A percentile compares a stretch with the other conserved stretches of the same genome.
phyloP scores from a whole-genome alignment of 2,329 filamentous ascomycete genomes.

The Colletotrichum sp. region DNA sequence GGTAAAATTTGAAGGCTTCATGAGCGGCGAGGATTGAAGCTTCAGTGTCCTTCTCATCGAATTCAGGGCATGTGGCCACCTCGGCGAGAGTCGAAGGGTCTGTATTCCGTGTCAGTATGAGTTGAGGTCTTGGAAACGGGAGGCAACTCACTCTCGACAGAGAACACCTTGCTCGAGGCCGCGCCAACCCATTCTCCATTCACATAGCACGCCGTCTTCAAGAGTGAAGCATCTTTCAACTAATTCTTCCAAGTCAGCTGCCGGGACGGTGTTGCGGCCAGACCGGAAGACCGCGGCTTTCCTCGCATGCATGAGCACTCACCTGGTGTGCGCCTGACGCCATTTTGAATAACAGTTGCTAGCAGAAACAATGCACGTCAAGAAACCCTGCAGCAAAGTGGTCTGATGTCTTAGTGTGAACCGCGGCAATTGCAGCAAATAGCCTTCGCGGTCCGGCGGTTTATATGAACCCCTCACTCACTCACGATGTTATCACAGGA shows the following conservation, averaged over 20 bases:
- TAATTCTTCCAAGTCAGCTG: slow-evolving; percentile 26
- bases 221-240: slow-evolving; percentile 68
- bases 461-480: slow-evolving; percentile 9
- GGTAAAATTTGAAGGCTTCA: slow-evolving; percentile 67
- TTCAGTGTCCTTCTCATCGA: slow-evolving; percentile 70
- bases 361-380: neutral
- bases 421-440: neutral
- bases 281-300: neutral
- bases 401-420: neutral
- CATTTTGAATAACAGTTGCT: neutral
- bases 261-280: neutral
- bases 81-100: slow-evolving; percentile 75
- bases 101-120: slow-evolving; percentile 28
- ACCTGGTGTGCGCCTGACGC: slow-evolving; percentile 2
- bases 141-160: slow-evolving; percentile 60
- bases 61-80: slow-evolving; percentile 76
- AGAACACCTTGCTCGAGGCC: slow-evolving; percentile 75
- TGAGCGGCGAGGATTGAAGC: slow-evolving; percentile 73
- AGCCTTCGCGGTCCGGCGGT: neutral
- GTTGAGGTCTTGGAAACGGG: neutral
- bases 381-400: neutral
- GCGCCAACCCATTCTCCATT: slow-evolving; percentile 80
- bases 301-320: neutral
- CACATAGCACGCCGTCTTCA: slow-evolving; percentile 75
- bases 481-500: neutral